These are phyloP conservation scores for Adenanthera pavonina DNA, from an alignment of 306 rosid species.

Conservation along the genomic window DNA sequence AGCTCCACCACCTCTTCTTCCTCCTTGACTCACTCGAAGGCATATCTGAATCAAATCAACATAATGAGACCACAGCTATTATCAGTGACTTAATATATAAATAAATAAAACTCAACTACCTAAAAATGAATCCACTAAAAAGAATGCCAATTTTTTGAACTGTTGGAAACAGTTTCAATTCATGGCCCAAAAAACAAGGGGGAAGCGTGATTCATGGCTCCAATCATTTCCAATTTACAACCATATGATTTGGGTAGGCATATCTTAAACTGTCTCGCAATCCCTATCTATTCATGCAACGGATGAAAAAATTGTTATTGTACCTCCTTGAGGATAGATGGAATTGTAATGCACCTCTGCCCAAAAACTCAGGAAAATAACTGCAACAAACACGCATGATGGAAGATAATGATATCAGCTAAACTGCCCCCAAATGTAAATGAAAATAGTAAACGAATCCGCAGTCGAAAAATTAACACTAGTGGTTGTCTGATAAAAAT, in stretches of 20 bases:
- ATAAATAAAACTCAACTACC: not conserved
- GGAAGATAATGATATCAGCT: not conserved
- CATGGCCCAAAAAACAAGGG: not conserved
- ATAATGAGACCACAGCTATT: constrained; percentile 1
- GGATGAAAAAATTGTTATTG: constrained; percentile 18
- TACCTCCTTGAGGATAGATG: constrained; percentile 82
- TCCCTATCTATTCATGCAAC: not conserved
- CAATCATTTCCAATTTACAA: not conserved
- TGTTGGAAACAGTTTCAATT: not conserved
- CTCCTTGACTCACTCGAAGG: constrained; percentile 58
- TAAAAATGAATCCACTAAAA: not conserved
- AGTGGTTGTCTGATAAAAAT: not conserved
- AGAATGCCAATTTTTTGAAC: not conserved
- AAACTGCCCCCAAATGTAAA: not conserved
- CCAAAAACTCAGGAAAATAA: constrained; percentile 83
- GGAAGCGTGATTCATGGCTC: not conserved
- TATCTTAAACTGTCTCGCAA: not conserved
- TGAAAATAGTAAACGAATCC: not conserved
- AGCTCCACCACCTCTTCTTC: constrained; percentile 77
- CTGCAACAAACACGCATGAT: constrained; percentile 51
- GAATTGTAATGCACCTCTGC: constrained; percentile 96
- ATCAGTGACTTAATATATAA: not conserved
- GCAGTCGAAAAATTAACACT: not conserved
- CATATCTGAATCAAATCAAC: constrained; percentile 50
- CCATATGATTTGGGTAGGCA: constrained; percentile 5